Conservation (phyloP, 2,329 filamentous ascomycete species). For the Epichloe amarillans region DNA sequence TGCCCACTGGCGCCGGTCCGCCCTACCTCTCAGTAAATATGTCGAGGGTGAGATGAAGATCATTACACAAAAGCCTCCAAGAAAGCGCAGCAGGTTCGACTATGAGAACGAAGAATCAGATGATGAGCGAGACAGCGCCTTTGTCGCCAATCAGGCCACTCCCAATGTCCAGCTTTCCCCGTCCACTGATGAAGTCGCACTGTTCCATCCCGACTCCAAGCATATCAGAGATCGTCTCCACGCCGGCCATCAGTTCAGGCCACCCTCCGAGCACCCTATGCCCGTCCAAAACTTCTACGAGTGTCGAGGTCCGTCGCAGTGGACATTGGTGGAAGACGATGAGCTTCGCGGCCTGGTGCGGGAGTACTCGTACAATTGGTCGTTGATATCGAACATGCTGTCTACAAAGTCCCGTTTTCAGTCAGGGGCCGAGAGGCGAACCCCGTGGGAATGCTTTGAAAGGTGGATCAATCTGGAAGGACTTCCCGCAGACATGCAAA, state of each 20-base stretch:
- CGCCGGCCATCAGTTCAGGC: conserved; percentile 82
- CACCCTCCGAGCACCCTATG: conserved; percentile 85
- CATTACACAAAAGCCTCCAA: conserved; percentile 47
- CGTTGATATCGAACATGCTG: conserved; percentile 73
- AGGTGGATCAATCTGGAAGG: conserved; percentile 89
- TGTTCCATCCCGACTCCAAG: conserved; percentile 85
- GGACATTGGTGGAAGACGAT: conserved; percentile 83
- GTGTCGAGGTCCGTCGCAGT: conserved; percentile 73
- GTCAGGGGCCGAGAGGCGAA: conserved; percentile 80
- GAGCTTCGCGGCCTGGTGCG: conserved; percentile 73
- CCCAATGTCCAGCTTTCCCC: conserved; percentile 43
- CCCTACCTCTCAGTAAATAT: conserved; percentile 76
- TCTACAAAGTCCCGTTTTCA: conserved; percentile 60
- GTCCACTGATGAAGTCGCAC: conserved; percentile 61
- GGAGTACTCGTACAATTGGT: conserved; percentile 97
- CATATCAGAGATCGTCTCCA: conserved; percentile 80
- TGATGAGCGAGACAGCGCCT: conserved; percentile 41
- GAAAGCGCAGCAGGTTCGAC: conserved; percentile 70
- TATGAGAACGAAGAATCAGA: conserved; percentile 63
- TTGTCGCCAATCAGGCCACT: conserved; percentile 38
- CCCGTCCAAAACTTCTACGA: conserved; percentile 86
- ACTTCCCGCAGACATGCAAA: conserved; percentile 81
- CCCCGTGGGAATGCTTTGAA: conserved; percentile 98
- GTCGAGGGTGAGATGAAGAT: conserved; percentile 69
- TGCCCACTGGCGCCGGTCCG: conserved; percentile 59